Percentiles rank a stretch among this genome's conserved stretches.
Conservation (phyloP, 1,284 basidiomycete species). For the Volvariella surrecta region DNA sequence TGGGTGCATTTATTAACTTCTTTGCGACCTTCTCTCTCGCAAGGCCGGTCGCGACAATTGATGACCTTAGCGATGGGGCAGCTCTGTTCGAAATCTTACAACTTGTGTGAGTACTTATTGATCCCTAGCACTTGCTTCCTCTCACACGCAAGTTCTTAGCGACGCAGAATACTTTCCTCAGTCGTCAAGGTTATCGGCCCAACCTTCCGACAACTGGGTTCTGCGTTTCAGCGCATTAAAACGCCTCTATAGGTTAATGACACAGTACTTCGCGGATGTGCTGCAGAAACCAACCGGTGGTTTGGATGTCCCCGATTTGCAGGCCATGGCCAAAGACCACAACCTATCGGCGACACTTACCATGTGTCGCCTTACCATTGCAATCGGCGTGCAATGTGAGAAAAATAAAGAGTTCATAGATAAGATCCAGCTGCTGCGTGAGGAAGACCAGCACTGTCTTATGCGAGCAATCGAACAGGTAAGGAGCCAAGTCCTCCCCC, state of each 20-base stretch:
- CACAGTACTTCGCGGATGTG: slow-evolving; percentile 78
- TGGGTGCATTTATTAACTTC: slow-evolving; percentile 71
- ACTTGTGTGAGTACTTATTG: slow-evolving; percentile 45
- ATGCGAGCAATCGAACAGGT: slow-evolving; percentile 87
- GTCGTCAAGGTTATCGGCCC: slow-evolving; percentile 43
- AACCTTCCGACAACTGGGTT: slow-evolving; percentile 81
- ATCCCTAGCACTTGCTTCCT: not conserved
- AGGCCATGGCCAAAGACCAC: slow-evolving; percentile 72
- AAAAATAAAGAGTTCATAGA: slow-evolving; percentile 78
- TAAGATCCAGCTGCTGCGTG: slow-evolving; percentile 73
- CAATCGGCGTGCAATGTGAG: slow-evolving; percentile 88
- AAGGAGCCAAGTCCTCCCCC: slow-evolving; percentile 12
- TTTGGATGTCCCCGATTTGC: slow-evolving; percentile 75
- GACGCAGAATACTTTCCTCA: slow-evolving; percentile 75
- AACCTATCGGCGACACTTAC: slow-evolving; percentile 59
- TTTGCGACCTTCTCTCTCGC: slow-evolving; percentile 65
- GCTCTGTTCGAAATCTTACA: slow-evolving; percentile 66
- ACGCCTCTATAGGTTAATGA: slow-evolving; percentile 79
- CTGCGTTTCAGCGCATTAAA: slow-evolving; percentile 80
- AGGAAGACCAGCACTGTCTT: slow-evolving; percentile 73
- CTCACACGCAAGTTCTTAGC: slow-evolving; percentile 28
- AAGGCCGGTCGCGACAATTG: slow-evolving; percentile 46
- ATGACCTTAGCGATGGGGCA: slow-evolving; percentile 70
- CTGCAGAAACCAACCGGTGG: slow-evolving; percentile 65
- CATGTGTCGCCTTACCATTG: slow-evolving; percentile 82